These are phyloP conservation scores for Chloromonas sp. DNA, from an alignment of 163 green algal species.

Conservation along the genomic window DNA sequence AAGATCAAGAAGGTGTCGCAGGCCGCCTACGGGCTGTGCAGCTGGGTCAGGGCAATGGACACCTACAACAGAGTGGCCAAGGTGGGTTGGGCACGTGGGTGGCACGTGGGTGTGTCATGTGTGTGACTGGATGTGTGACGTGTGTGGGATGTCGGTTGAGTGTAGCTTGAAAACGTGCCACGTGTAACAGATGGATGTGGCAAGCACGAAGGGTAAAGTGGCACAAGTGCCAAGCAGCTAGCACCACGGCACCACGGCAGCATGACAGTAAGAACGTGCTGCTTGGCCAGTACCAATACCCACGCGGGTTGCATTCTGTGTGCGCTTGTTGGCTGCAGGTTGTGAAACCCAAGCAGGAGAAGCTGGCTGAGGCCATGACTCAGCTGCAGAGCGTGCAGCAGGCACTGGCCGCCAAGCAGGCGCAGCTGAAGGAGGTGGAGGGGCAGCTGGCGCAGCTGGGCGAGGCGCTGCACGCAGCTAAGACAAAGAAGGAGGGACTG, in stretches of 20 bases:
- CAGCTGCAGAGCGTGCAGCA: slow-evolving; percentile 40
- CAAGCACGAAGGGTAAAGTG: too few relatives aligned
- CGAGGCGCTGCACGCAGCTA: slow-evolving; percentile 30
- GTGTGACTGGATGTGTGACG: too few relatives aligned
- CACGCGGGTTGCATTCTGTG: too few relatives aligned
- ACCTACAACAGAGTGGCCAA: slow-evolving; percentile 46
- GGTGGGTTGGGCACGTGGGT: slow-evolving; percentile 9
- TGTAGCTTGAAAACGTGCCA: too few relatives aligned
- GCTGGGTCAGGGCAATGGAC: slow-evolving; percentile 55
- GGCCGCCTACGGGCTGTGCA: slow-evolving; percentile 46
- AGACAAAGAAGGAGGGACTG: slow-evolving; percentile 31
- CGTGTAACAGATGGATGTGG: too few relatives aligned
- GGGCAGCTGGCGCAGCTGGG: slow-evolving; percentile 39
- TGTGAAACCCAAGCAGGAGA: slow-evolving; percentile 43
- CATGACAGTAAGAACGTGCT: too few relatives aligned
- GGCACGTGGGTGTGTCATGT: too few relatives aligned
- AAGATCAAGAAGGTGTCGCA: slow-evolving; percentile 50
- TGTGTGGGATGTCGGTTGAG: too few relatives aligned
- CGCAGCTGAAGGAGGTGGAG: slow-evolving; percentile 35
- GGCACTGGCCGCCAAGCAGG: slow-evolving; percentile 40
- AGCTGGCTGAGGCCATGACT: slow-evolving; percentile 33
- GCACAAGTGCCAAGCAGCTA: too few relatives aligned
- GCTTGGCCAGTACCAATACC: too few relatives aligned
- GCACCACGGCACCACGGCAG: too few relatives aligned
- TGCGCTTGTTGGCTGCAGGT: slow-evolving; percentile 17